Conservation (phyloP, 1,284 basidiomycete species). For the Irpex sp. region DNA sequence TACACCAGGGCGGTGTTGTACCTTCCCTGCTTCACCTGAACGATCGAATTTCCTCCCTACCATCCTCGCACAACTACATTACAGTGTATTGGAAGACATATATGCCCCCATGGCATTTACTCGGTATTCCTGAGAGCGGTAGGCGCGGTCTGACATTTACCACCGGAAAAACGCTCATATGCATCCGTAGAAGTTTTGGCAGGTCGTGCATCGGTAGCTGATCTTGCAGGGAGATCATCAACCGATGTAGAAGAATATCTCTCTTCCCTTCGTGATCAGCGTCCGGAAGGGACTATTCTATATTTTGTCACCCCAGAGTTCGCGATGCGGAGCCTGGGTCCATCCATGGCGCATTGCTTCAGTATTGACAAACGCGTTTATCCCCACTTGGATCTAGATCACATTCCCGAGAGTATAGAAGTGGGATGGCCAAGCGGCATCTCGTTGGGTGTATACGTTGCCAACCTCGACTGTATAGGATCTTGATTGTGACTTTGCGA, state of each 20-base stretch:
- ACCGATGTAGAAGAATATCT: slow-evolving; percentile 19
- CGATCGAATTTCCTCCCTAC: slow-evolving; percentile 14
- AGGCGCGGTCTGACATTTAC: not conserved
- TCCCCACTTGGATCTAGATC: slow-evolving; percentile 37
- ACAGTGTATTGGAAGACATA: slow-evolving; percentile 41
- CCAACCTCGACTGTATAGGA: slow-evolving; percentile 17
- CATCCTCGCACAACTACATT: slow-evolving; percentile 9
- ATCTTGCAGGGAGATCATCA: slow-evolving; percentile 26
- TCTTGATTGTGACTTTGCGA: not conserved
- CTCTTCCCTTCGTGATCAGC: not conserved
- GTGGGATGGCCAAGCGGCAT: slow-evolving; percentile 28
- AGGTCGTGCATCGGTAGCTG: slow-evolving; percentile 13
- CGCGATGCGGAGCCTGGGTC: slow-evolving; percentile 21
- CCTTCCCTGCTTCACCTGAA: slow-evolving; percentile 35
- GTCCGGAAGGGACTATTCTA: slow-evolving; percentile 4
- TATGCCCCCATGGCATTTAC: slow-evolving; percentile 35
- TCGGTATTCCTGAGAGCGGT: slow-evolving; percentile 28
- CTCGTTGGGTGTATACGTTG: slow-evolving; percentile 29
- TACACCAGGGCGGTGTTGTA: slow-evolving; percentile 39
- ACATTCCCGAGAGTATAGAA: slow-evolving; percentile 30
- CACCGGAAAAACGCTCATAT: not conserved
- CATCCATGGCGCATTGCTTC: slow-evolving; percentile 20
- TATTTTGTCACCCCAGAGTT: slow-evolving; percentile 30
- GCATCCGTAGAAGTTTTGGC: slow-evolving; percentile 14
- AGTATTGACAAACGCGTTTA: slow-evolving; percentile 22